Conservation (phyloP, 23 red algal species). For the Gracilariopsis chorda region DNA sequence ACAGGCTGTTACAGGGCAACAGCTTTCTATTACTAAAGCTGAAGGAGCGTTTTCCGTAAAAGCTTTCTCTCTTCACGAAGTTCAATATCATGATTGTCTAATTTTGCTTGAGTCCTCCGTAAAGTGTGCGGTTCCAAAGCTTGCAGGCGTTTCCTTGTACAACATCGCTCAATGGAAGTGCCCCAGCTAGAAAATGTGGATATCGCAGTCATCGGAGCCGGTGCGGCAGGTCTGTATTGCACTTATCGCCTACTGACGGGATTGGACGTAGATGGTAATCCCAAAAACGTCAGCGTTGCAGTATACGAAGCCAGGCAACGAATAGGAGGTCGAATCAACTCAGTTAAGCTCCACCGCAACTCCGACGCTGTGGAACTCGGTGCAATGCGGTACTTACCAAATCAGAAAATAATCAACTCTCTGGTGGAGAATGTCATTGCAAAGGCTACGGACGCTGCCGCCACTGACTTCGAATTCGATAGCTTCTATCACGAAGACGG, state of each 20-base stretch:
- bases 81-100: too few species aligned
- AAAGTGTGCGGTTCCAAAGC: too few species aligned
- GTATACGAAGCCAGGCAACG: not conserved
- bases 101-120: too few species aligned
- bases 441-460: not conserved
- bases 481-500: not conserved
- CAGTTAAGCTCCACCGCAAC: not conserved
- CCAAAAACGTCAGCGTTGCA: not conserved
- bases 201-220: constrained; percentile 13
- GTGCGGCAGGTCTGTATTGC: constrained; percentile 23
- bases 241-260: not conserved
- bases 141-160: too few species aligned
- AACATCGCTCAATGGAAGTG: too few species aligned
- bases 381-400: constrained; percentile 19
- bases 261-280: not conserved
- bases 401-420: not conserved
- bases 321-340: not conserved
- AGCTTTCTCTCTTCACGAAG: too few species aligned
- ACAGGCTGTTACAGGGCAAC: too few species aligned
- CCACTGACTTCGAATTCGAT: not conserved
- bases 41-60: too few species aligned
- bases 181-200: too few species aligned
- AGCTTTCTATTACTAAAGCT: too few species aligned
- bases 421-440: not conserved
- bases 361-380: not conserved